A percentile compares a stretch with the other conserved stretches of the same genome.
These are phyloP conservation scores for Fusarium robinianum DNA, from an alignment of 2,329 filamentous ascomycete species.

Conservation along the genomic window DNA sequence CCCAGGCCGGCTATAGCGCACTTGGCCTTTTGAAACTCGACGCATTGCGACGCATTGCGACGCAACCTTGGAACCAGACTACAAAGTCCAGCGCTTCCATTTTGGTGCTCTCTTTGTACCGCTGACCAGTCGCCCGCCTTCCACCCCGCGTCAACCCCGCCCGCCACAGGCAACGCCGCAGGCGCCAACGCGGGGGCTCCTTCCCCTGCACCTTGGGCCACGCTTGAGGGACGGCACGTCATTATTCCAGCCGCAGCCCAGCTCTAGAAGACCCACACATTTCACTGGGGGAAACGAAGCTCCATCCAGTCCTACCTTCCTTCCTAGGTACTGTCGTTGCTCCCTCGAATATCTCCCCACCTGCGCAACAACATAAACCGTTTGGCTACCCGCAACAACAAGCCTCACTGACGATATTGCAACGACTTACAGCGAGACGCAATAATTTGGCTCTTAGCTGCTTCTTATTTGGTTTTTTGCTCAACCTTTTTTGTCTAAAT, in stretches of 20 bases:
- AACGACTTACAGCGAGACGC: background rate
- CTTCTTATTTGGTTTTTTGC: too few relatives aligned
- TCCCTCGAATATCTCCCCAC: constrained; percentile 10
- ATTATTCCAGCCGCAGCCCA: constrained; percentile 24
- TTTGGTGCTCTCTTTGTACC: constrained; percentile 2
- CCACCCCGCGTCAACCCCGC: constrained; percentile 31
- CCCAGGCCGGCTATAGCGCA: too few relatives aligned
- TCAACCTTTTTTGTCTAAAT: too few relatives aligned
- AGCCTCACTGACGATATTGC: constrained; percentile 1
- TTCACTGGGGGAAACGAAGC: too few relatives aligned
- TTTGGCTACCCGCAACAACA: too few relatives aligned
- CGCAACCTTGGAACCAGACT: too few relatives aligned
- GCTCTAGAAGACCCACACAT: background rate
- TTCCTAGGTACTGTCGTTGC: constrained; percentile 11
- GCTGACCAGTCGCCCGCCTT: constrained; percentile 11
- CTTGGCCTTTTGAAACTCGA: too few relatives aligned
- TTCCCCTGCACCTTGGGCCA: too few relatives aligned
- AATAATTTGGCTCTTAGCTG: too few relatives aligned
- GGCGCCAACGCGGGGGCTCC: constrained; percentile 16
- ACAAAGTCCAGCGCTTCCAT: background rate
- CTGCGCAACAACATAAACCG: too few relatives aligned
- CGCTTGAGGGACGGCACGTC: constrained; percentile 32
- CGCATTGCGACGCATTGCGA: too few relatives aligned
- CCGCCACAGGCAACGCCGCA: constrained; percentile 22
- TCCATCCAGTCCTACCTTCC: constrained; percentile 28